Evolutionary conservation across 495 filamentous ascomycete species (phyloP).

Genomic region (Aspergillus steynii): DNA sequence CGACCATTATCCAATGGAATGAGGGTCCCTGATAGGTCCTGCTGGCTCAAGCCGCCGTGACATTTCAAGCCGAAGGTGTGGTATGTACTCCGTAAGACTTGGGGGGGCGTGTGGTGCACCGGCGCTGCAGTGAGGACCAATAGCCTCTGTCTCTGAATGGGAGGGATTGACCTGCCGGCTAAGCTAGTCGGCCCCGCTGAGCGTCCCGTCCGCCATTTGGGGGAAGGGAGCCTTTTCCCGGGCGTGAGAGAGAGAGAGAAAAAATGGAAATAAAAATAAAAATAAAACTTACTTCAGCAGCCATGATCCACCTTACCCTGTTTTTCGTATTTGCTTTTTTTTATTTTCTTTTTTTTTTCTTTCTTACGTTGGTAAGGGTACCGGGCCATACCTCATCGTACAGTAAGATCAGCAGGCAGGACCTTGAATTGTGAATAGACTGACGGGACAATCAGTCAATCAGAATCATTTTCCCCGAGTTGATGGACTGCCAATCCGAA

Average conservation of each 20-base stretch:
- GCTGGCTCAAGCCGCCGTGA: constrained; percentile 11
- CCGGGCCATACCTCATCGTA: constrained; percentile 2
- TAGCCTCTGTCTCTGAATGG: constrained; percentile 18
- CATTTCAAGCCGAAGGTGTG: constrained; percentile 4
- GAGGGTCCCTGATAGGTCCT: constrained; percentile 8
- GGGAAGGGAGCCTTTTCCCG: constrained; percentile 9
- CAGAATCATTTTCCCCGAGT: constrained; percentile 3
- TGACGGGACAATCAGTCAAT: constrained; percentile 6
- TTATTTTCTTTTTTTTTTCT: not conserved
- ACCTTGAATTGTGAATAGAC: constrained; percentile 6
- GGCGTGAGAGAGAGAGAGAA: constrained; percentile 6
- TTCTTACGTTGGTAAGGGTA: constrained; percentile 1
- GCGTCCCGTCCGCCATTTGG: constrained; percentile 29
- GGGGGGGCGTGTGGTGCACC: not conserved
- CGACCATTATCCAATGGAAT: constrained; percentile 2
- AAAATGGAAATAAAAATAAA: constrained; percentile 8
- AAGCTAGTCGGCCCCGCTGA: constrained; percentile 23
- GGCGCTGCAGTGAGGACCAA: constrained; percentile 16
- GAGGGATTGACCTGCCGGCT: constrained; percentile 27
- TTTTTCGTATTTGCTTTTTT: not conserved
- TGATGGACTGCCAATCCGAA: constrained; percentile 2
- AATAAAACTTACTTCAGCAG: not conserved
- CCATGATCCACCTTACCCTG: not conserved
- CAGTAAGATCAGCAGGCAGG: constrained; percentile 11
- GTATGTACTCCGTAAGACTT: constrained; percentile 3